Conservation (phyloP, 164 flowering plant genomes). For the Nymphaea thermarum region DNA sequence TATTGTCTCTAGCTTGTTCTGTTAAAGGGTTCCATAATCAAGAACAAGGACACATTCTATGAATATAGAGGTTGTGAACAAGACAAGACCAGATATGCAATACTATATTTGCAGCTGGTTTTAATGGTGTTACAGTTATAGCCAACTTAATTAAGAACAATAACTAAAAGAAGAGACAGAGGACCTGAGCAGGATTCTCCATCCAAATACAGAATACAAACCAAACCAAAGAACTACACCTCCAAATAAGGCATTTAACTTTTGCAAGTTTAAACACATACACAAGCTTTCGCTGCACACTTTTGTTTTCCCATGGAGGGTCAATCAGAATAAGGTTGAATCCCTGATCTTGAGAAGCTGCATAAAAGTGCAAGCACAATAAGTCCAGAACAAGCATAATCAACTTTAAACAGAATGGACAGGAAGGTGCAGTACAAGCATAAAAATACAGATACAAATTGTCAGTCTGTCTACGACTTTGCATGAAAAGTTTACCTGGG, state of each 20-base stretch:
- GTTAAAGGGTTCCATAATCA: too few species aligned
- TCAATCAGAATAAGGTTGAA: conserved; percentile 80
- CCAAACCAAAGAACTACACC: background rate
- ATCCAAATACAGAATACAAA: background rate
- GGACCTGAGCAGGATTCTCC: background rate
- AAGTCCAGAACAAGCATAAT: background rate
- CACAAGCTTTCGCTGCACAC: conserved; percentile 70
- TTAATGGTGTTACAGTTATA: too few species aligned
- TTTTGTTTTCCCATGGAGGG: conserved; percentile 98
- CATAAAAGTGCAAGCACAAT: conserved; percentile 7
- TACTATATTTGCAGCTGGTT: too few species aligned
- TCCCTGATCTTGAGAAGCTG: conserved; percentile 48
- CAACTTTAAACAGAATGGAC: background rate
- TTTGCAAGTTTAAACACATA: conserved; percentile 14
- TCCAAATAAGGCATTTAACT: background rate
- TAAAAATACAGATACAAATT: too few species aligned
- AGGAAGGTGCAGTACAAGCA: background rate
- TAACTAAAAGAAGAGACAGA: background rate
- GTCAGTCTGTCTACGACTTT: background rate
- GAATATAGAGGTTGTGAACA: too few species aligned
- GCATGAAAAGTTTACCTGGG: conserved; percentile 51
- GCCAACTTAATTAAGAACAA: too few species aligned
- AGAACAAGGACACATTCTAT: too few species aligned
- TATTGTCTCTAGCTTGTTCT: too few species aligned
- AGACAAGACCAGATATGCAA: too few species aligned